Percentiles rank a stretch among this genome's conserved stretches.
phyloP scores from a whole-genome alignment of 306 rosid genomes.

The Prunus armeniaca region DNA sequence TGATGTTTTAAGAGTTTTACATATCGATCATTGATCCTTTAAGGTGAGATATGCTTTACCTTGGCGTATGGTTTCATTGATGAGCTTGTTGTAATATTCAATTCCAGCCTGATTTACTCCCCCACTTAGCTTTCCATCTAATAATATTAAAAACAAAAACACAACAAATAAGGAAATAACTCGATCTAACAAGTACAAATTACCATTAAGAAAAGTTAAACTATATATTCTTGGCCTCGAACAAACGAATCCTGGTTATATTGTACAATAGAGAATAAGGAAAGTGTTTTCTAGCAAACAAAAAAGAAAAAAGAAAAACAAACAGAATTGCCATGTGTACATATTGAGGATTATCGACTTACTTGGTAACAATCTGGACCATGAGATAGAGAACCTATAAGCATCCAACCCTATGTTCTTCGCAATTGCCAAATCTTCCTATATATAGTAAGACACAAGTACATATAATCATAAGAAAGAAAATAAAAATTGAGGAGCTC shows the following conservation, averaged over 20 bases:
- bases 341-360: conserved; percentile 10
- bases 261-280: no score
- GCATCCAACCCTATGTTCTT: conserved; percentile 58
- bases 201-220: background rate
- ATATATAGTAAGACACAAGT: no score
- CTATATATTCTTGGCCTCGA: background rate
- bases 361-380: conserved; percentile 78
- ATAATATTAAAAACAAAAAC: background rate
- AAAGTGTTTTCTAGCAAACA: no score
- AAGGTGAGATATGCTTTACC: conserved; percentile 27
- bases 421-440: conserved; percentile 5
- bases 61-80: conserved; percentile 41
- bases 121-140: conserved; percentile 51
- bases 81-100: conserved; percentile 22
- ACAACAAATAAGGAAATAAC: background rate
- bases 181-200: background rate
- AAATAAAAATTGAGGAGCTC: no score
- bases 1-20: background rate
- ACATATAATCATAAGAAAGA: no score
- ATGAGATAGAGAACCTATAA: conserved; percentile 67
- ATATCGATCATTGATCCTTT: background rate
- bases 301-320: background rate
- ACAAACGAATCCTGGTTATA: no score
- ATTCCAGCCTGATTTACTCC: conserved; percentile 53
- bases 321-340: background rate